Percentiles rank a stretch among this genome's conserved stretches.
Conservation (phyloP, 371 early-diverging fungal genomes). For the Rhizomucor pusillus region DNA sequence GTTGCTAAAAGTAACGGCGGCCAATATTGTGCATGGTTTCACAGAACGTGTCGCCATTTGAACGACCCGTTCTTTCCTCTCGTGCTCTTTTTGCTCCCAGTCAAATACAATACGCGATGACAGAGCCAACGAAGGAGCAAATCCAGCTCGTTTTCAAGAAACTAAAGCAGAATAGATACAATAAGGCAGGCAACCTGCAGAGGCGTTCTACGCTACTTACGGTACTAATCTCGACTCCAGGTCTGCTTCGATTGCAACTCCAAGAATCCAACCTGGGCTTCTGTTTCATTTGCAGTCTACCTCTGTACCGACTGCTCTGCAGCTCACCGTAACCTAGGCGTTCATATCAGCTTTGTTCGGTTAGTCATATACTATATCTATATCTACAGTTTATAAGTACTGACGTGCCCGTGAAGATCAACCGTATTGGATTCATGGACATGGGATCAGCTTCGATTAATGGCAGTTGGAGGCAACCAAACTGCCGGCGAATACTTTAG, state of each 20-base stretch:
- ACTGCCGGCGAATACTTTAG: conserved; percentile 81
- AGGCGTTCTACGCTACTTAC: neutral
- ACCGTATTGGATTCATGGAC: conserved; percentile 90
- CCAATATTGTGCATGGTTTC: no score
- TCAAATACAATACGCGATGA: conserved; percentile 18
- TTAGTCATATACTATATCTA: conserved; percentile 26
- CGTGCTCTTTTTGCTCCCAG: no score
- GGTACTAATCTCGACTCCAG: conserved; percentile 27
- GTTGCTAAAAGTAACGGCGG: no score
- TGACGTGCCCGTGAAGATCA: conserved; percentile 55
- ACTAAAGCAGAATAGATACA: conserved; percentile 71
- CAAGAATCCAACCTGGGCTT: conserved; percentile 97
- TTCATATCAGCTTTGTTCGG: conserved; percentile 96
- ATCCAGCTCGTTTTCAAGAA: conserved; percentile 79
- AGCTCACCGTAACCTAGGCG: conserved; percentile 92
- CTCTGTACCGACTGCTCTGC: conserved; percentile 98
- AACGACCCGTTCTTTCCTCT: no score
- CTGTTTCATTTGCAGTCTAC: conserved; percentile 96
- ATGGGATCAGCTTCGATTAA: conserved; percentile 90
- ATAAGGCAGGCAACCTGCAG: conserved; percentile 58
- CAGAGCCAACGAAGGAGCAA: conserved; percentile 74
- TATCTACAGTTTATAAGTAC: neutral
- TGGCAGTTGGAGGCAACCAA: conserved; percentile 90
- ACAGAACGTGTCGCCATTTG: no score
- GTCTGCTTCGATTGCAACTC: conserved; percentile 96